These are phyloP conservation scores for Croton laevigatus DNA, from an alignment of 441 rosid genomes.

Conservation along the genomic window DNA sequence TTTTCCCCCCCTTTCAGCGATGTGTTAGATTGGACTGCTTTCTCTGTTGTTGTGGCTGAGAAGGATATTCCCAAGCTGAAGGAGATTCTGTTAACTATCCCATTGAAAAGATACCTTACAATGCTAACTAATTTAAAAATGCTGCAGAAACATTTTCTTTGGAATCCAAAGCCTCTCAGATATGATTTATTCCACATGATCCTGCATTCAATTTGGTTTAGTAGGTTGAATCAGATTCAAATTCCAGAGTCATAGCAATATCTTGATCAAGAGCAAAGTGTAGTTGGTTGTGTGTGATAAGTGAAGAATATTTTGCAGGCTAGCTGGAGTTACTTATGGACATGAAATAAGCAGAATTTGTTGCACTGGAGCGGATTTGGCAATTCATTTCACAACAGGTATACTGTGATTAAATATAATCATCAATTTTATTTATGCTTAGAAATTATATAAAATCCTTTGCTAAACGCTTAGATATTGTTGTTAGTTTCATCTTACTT, in stretches of 20 bases:
- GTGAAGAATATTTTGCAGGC: no score
- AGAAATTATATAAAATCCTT: no score
- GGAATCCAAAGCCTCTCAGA: slow-evolving; percentile 69
- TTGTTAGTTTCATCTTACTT: no score
- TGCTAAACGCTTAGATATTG: no score
- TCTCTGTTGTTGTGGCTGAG: slow-evolving; percentile 67
- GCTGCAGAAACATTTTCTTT: slow-evolving; percentile 84
- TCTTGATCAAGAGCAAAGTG: neutral
- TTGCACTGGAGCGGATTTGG: neutral
- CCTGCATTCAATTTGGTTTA: slow-evolving; percentile 85
- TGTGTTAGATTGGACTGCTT: slow-evolving; percentile 70
- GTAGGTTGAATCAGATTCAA: slow-evolving; percentile 53
- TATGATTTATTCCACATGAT: slow-evolving; percentile 89
- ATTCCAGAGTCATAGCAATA: slow-evolving; percentile 23
- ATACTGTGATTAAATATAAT: no score
- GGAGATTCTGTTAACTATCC: slow-evolving; percentile 65
- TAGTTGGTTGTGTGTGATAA: neutral
- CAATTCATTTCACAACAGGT: no score
- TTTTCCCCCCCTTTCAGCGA: slow-evolving; percentile 67
- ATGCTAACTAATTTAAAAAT: slow-evolving; percentile 68
- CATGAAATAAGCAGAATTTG: neutral
- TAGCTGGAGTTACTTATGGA: neutral
- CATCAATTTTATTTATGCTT: no score
- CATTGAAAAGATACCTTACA: slow-evolving; percentile 52
- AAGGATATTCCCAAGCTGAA: slow-evolving; percentile 76